phyloP scores from a whole-genome alignment of 495 filamentous ascomycete species.

The Parathielavia hyrcaniae region DNA sequence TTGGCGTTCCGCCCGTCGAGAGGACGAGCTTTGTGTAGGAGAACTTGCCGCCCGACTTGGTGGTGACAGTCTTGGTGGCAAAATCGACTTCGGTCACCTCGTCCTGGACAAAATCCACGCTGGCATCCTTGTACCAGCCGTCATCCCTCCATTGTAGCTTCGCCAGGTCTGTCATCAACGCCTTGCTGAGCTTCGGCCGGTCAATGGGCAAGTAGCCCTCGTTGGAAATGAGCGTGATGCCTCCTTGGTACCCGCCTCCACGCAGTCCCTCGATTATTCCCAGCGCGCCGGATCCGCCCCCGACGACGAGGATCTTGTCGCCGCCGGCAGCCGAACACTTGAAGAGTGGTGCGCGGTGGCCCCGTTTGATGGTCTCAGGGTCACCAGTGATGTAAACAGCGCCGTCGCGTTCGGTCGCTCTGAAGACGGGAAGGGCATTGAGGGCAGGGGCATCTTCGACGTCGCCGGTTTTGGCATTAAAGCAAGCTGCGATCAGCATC shows the following conservation, averaged over 20 bases:
- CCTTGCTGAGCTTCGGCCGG: conserved; percentile 92
- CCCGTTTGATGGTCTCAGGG: conserved; percentile 70
- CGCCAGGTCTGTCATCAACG: conserved; percentile 71
- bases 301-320: conserved; percentile 78
- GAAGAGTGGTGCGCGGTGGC: conserved; percentile 62
- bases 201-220: conserved; percentile 85
- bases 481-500: conserved; percentile 60
- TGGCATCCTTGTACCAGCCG: conserved; percentile 71
- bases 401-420: conserved; percentile 68
- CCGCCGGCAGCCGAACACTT: conserved; percentile 53
- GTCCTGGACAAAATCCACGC: conserved; percentile 66
- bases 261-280: conserved; percentile 76
- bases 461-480: conserved; percentile 80
- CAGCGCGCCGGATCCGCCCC: conserved; percentile 79
- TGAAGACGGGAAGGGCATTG: conserved; percentile 74
- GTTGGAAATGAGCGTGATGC: conserved; percentile 75
- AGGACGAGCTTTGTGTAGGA: conserved; percentile 85
- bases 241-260: conserved; percentile 70
- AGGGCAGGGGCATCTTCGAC: conserved; percentile 91
- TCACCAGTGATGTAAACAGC: conserved; percentile 79
- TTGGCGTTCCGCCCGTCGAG: conserved; percentile 76
- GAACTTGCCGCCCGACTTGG: conserved; percentile 61
- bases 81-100: conserved; percentile 76
- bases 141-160: conserved; percentile 69
- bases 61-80: conserved; percentile 59